Evolutionary conservation across 495 filamentous ascomycete species (phyloP).

Genomic region (Aspergillus egyptiacus): DNA sequence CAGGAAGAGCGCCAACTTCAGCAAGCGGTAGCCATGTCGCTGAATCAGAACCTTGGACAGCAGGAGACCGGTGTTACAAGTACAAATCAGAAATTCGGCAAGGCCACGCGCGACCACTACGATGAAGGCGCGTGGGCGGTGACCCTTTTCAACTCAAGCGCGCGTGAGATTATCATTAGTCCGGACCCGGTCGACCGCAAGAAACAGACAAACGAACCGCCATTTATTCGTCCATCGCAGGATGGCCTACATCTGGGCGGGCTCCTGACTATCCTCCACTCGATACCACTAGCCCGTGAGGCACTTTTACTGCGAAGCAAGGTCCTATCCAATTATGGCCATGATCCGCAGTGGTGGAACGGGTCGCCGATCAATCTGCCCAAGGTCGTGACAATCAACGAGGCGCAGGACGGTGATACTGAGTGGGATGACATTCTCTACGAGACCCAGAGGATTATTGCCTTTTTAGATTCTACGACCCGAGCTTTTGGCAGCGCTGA

Average conservation of each 20-base stretch:
- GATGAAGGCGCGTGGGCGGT: constrained; percentile 73
- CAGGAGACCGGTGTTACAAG: constrained; percentile 56
- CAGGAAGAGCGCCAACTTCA: constrained; percentile 54
- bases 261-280: constrained; percentile 72
- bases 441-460: constrained; percentile 69
- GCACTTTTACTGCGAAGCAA: constrained; percentile 54
- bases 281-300: constrained; percentile 76
- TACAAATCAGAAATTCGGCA: constrained; percentile 54
- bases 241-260: constrained; percentile 56
- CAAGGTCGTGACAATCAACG: constrained; percentile 50
- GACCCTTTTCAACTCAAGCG: constrained; percentile 49
- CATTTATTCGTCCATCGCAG: constrained; percentile 65
- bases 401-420: constrained; percentile 28
- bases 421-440: constrained; percentile 45
- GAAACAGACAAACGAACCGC: constrained; percentile 52
- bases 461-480: constrained; percentile 72
- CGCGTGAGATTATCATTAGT: constrained; percentile 55
- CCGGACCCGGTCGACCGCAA: constrained; percentile 57
- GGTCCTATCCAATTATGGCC: constrained; percentile 56
- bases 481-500: constrained; percentile 79
- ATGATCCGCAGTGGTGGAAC: constrained; percentile 79
- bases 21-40: constrained; percentile 50
- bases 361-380: constrained; percentile 57
- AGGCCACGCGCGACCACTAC: constrained; percentile 67
- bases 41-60: constrained; percentile 38